Conservation (phyloP, 2,329 filamentous ascomycete genomes). For the Fonsecaea erecta region DNA sequence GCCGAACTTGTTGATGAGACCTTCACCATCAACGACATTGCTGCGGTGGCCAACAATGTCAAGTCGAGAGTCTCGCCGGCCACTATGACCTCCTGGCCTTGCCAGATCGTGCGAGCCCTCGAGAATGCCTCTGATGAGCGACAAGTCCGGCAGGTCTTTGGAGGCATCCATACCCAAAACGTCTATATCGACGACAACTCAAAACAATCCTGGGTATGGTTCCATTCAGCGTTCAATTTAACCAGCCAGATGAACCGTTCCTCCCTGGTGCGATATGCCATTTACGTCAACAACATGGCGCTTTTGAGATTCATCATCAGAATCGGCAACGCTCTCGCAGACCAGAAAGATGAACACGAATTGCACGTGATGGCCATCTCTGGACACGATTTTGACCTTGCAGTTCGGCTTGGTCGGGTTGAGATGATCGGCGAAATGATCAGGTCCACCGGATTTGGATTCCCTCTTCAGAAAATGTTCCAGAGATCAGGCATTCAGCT, state of each 20-base stretch:
- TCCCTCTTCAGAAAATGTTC: conserved; percentile 70
- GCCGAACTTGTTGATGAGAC: conserved; percentile 65
- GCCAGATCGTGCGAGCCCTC: conserved; percentile 44
- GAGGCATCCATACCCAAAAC: background rate
- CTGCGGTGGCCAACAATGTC: conserved; percentile 69
- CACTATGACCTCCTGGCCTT: conserved; percentile 53
- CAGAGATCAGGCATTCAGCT: conserved; percentile 68
- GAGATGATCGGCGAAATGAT: conserved; percentile 68
- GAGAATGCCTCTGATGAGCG: conserved; percentile 36
- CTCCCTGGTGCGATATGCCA: conserved; percentile 50
- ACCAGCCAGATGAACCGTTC: conserved; percentile 3
- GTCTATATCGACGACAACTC: conserved; percentile 7
- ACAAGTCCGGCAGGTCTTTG: conserved; percentile 17
- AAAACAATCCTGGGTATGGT: conserved; percentile 30
- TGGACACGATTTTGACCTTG: conserved; percentile 44
- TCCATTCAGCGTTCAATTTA: conserved; percentile 23
- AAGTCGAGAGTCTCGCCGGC: conserved; percentile 66
- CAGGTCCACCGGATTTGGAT: conserved; percentile 67
- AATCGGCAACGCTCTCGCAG: conserved; percentile 54
- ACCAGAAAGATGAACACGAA: conserved; percentile 39
- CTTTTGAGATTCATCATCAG: conserved; percentile 65
- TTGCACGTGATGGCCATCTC: conserved; percentile 37
- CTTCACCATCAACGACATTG: conserved; percentile 78
- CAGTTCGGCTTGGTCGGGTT: conserved; percentile 55
- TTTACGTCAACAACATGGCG: conserved; percentile 58